A percentile compares a stretch with the other conserved stretches of the same genome.
Evolutionary conservation across 2,329 filamentous ascomycete species (phyloP).

Genomic region (Calonectria multiphialidica): DNA sequence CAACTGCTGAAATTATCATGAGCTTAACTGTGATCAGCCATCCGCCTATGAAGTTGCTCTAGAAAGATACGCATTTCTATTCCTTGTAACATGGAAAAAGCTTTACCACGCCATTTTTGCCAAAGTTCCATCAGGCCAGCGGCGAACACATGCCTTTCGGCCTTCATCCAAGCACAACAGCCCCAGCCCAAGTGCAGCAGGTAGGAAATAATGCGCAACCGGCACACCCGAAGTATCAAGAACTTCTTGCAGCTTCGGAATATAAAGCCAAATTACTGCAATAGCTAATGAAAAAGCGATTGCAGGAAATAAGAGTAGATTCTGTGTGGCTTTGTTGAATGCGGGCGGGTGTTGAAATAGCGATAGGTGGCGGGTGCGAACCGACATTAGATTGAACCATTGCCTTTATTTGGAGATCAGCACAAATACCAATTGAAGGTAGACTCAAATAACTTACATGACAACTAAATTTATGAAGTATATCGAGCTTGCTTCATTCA

Average conservation of each 20-base stretch:
- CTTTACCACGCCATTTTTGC: conserved; percentile 24
- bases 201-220: conserved; percentile 81
- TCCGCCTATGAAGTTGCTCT: too few relatives aligned
- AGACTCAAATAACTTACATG: conserved; percentile 59
- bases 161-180: conserved; percentile 23
- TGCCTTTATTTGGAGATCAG: conserved; percentile 55
- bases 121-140: conserved; percentile 19
- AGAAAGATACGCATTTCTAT: too few relatives aligned
- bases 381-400: conserved; percentile 80
- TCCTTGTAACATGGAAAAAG: too few relatives aligned
- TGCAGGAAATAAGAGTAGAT: conserved; percentile 77
- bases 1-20: too few relatives aligned
- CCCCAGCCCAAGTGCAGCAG: conserved; percentile 73
- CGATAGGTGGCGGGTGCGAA: conserved; percentile 74
- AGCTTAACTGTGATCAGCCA: too few relatives aligned
- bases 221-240: conserved; percentile 74
- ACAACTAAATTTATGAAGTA: conserved; percentile 86
- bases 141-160: conserved; percentile 24
- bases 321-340: conserved; percentile 74
- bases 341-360: conserved; percentile 80
- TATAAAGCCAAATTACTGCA: conserved; percentile 78
- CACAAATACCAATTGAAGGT: background rate
- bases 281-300: conserved; percentile 77
- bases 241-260: conserved; percentile 71
- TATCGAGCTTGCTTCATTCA: conserved; percentile 77